These are phyloP conservation scores for Rubroboletus pulcherrimus DNA, from an alignment of 768 basidiomycete species.

Conservation along the genomic window DNA sequence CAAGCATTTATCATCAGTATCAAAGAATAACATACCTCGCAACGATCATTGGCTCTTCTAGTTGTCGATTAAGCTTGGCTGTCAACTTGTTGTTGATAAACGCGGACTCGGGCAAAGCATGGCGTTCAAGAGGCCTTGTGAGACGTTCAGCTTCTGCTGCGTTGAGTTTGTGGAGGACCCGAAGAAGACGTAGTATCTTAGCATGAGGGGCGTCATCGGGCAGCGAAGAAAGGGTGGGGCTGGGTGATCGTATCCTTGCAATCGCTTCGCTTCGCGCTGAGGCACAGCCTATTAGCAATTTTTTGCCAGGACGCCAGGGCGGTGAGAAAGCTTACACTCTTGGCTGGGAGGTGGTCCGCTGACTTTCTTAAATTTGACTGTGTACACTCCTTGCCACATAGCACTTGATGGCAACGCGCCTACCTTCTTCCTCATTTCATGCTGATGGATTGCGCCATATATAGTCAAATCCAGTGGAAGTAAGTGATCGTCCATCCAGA, in stretches of 20 bases:
- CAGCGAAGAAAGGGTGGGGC: conserved; percentile 70
- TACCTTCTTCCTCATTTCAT: conserved; percentile 75
- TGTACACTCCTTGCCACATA: conserved; percentile 89
- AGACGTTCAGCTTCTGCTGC: conserved; percentile 65
- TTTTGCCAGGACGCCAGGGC: not conserved
- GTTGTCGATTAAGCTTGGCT: conserved; percentile 93
- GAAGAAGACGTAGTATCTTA: conserved; percentile 86
- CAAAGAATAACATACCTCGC: conserved; percentile 64
- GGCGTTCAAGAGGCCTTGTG: conserved; percentile 43
- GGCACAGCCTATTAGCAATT: conserved; percentile 16
- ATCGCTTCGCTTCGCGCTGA: conserved; percentile 36
- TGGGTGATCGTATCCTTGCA: conserved; percentile 56
- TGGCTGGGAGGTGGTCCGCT: conserved; percentile 66
- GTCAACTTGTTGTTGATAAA: conserved; percentile 98
- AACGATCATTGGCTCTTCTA: conserved; percentile 99
- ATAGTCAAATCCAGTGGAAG: conserved; percentile 88
- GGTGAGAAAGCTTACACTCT: conserved; percentile 48
- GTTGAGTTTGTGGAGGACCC: conserved; percentile 83
- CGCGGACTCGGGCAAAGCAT: conserved; percentile 69
- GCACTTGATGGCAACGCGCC: conserved; percentile 60
- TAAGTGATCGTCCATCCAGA: conserved; percentile 85
- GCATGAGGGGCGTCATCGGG: conserved; percentile 82
- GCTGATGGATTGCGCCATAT: conserved; percentile 94
- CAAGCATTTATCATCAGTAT: not conserved
- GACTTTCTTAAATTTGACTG: conserved; percentile 91